Conservation (phyloP, 306 rosid genomes). For the Luffa aegyptiaca region DNA sequence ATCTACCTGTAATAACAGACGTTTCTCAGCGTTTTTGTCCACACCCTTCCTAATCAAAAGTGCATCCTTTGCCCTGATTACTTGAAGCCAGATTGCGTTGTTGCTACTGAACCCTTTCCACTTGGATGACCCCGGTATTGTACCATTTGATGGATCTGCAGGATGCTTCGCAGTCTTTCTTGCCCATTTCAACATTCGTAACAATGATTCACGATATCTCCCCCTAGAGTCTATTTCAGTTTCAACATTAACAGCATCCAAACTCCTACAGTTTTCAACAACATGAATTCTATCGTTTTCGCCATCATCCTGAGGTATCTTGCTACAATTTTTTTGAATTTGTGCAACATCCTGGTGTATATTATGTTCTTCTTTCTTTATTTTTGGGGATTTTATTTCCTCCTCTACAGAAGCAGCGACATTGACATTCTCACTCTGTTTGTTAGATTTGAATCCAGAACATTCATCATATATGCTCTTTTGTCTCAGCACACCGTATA, state of each 20-base stretch:
- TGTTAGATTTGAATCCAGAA: slow-evolving; percentile 20
- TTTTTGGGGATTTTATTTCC: slow-evolving; percentile 15
- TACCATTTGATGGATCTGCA: slow-evolving; percentile 31
- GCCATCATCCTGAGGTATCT: neutral
- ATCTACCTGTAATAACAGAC: slow-evolving; percentile 45
- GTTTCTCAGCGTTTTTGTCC: slow-evolving; percentile 28
- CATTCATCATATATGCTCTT: slow-evolving; percentile 11
- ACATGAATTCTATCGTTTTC: neutral
- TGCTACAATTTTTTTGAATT: slow-evolving; percentile 16
- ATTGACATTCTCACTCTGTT: slow-evolving; percentile 15
- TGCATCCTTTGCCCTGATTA: slow-evolving; percentile 45
- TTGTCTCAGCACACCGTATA: slow-evolving; percentile 4
- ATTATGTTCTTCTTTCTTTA: slow-evolving; percentile 12
- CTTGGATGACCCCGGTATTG: slow-evolving; percentile 45
- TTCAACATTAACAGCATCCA: slow-evolving; percentile 17
- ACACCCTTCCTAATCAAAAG: slow-evolving; percentile 22
- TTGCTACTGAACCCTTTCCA: slow-evolving; percentile 40
- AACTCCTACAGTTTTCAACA: slow-evolving; percentile 9
- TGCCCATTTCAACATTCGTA: slow-evolving; percentile 67
- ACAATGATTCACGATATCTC: slow-evolving; percentile 52
- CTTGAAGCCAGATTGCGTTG: slow-evolving; percentile 40
- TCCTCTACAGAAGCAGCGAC: slow-evolving; percentile 6
- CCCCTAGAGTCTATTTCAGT: slow-evolving; percentile 25
- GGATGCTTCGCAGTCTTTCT: slow-evolving; percentile 39
- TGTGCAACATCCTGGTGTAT: neutral